Conservation (phyloP, 2,329 filamentous ascomycete genomes). For the Rutstroemia sp. region DNA sequence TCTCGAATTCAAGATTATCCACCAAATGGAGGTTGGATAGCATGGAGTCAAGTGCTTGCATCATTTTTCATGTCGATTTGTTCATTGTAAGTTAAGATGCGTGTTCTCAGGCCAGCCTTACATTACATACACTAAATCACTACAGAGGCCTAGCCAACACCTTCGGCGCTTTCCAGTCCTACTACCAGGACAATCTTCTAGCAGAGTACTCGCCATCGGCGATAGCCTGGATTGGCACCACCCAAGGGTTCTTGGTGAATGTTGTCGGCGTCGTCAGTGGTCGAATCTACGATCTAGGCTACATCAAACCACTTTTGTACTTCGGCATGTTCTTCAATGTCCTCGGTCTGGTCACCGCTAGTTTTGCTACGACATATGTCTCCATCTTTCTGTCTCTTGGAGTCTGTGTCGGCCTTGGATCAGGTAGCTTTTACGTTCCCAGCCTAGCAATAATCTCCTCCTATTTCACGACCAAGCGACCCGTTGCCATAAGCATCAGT, state of each 20-base stretch:
- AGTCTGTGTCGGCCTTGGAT: constrained; percentile 39
- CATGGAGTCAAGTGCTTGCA: constrained; percentile 9
- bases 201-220: constrained; percentile 37
- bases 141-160: constrained; percentile 34
- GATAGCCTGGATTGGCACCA: constrained; percentile 49
- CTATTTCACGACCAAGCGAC: constrained; percentile 36
- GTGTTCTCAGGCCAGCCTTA: not conserved
- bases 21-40: constrained; percentile 10
- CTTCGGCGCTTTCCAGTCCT: constrained; percentile 46
- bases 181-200: constrained; percentile 43
- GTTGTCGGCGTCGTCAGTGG: constrained; percentile 49
- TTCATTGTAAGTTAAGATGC: not conserved
- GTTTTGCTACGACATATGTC: constrained; percentile 37
- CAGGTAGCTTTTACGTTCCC: constrained; percentile 1
- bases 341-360: constrained; percentile 33
- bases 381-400: constrained; percentile 47
- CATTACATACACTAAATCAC: not conserved
- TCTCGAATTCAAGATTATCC: not conserved
- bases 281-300: constrained; percentile 45
- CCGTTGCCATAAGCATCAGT: constrained; percentile 38
- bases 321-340: constrained; percentile 25
- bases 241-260: constrained; percentile 43
- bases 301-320: constrained; percentile 26
- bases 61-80: not conserved
- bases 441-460: constrained; percentile 33